phyloP scores from a whole-genome alignment of 148 eudicot genomes.

The Rhododendron williamsianum region DNA sequence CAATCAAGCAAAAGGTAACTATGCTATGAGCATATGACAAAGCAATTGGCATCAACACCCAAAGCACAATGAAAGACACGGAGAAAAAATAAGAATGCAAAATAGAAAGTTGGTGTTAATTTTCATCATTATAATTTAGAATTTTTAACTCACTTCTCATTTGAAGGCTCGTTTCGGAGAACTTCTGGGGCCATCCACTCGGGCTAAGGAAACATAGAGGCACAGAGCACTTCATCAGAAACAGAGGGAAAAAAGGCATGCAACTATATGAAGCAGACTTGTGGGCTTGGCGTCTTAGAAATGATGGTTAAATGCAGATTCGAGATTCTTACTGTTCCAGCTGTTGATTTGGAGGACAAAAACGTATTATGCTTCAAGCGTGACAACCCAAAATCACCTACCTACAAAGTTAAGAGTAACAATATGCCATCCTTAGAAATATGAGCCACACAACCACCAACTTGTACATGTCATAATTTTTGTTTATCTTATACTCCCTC shows the following conservation, averaged over 20 bases:
- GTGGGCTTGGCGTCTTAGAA: not conserved
- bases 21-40: not conserved
- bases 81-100: not conserved
- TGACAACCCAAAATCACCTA: constrained; percentile 87
- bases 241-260: not conserved
- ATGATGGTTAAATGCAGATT: not conserved
- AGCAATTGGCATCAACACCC: not conserved
- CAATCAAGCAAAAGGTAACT: not conserved
- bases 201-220: constrained; percentile 43
- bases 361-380: constrained; percentile 94
- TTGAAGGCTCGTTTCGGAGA: constrained; percentile 94
- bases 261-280: not conserved
- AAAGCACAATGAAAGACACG: not conserved
- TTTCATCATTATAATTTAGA: not conserved
- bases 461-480: not conserved
- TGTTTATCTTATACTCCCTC: not conserved
- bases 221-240: constrained; percentile 17
- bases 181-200: constrained; percentile 99
- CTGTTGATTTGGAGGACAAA: constrained; percentile 88
- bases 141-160: constrained; percentile 79
- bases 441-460: not conserved
- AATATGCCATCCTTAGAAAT: constrained; percentile 5
- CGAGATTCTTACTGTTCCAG: constrained; percentile 66
- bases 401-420: constrained; percentile 39
- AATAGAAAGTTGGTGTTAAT: constrained; percentile 1